A percentile compares a stretch with the other conserved stretches of the same genome.
Evolutionary conservation across 2,329 filamentous ascomycete species (phyloP).

Genomic region (Bimuria novae-zelandiae): DNA sequence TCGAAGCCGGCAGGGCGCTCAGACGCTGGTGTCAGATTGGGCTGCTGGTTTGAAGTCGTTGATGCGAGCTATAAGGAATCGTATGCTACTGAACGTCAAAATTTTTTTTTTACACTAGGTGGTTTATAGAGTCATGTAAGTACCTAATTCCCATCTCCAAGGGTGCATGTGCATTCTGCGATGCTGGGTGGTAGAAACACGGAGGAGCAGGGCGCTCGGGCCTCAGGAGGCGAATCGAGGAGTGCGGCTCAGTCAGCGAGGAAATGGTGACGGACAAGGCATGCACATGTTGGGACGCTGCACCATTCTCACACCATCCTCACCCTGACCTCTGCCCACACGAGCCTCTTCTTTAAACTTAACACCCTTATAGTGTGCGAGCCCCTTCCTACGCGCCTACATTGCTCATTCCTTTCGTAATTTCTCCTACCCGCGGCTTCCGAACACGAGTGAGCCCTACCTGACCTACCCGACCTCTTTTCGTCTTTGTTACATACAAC

Average conservation of each 20-base stretch:
- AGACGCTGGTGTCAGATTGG: too few species aligned
- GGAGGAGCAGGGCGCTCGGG: constrained; percentile 6
- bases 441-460: neutral
- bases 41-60: too few species aligned
- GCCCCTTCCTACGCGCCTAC: constrained; percentile 5
- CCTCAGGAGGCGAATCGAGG: constrained; percentile 6
- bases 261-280: constrained; percentile 1
- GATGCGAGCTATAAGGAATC: too few species aligned
- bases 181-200: neutral
- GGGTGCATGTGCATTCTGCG: too few species aligned
- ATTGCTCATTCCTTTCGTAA: constrained; percentile 16
- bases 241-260: neutral
- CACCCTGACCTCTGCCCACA: constrained; percentile 34
- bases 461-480: neutral
- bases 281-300: constrained; percentile 2
- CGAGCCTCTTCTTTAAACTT: constrained; percentile 38
- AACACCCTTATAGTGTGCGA: neutral
- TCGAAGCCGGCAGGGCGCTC: constrained; percentile 5
- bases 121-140: too few species aligned
- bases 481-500: neutral
- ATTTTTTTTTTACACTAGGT: too few species aligned
- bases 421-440: constrained; percentile 7
- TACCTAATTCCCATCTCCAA: too few species aligned
- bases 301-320: constrained; percentile 41
- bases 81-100: too few species aligned